Evolutionary conservation across 75 land plant species (phyloP).

Genomic region (Pinus tabuliformis): DNA sequence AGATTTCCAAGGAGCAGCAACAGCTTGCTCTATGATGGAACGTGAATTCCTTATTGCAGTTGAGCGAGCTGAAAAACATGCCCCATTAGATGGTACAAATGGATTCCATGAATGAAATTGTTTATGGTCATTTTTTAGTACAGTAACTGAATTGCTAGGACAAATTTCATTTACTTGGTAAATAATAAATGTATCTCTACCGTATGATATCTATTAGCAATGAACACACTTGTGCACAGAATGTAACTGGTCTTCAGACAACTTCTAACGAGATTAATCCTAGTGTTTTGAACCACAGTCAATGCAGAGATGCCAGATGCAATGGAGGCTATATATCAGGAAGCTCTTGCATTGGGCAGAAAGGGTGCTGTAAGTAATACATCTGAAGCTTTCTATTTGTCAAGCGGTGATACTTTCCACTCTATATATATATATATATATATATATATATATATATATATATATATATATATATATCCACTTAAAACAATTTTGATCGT

Average conservation of each 20-base stretch:
- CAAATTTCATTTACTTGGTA: neutral
- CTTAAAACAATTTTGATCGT: no score
- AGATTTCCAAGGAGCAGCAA: conserved; percentile 33
- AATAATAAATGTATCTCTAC: neutral
- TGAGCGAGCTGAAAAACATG: conserved; percentile 74
- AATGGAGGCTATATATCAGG: conserved; percentile 85
- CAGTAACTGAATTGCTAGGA: neutral
- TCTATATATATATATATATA: no score
- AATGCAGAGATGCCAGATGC: conserved; percentile 92
- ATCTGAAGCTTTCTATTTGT: no score
- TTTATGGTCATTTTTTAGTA: conserved; percentile 4
- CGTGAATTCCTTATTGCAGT: conserved; percentile 79
- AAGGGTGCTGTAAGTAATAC: conserved; percentile 70
- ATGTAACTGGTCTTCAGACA: neutral
- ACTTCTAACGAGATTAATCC: neutral
- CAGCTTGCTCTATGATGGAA: conserved; percentile 57
- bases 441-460: no score
- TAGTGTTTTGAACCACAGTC: conserved; percentile 31
- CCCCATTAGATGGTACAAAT: conserved; percentile 53
- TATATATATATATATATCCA: no score
- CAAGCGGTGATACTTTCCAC: no score
- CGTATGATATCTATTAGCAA: neutral
- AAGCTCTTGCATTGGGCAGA: conserved; percentile 74
- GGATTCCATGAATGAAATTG: neutral
- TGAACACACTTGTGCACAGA: neutral